Conservation (phyloP, 2,329 filamentous ascomycete species). For the Bipolaris bicolor region DNA sequence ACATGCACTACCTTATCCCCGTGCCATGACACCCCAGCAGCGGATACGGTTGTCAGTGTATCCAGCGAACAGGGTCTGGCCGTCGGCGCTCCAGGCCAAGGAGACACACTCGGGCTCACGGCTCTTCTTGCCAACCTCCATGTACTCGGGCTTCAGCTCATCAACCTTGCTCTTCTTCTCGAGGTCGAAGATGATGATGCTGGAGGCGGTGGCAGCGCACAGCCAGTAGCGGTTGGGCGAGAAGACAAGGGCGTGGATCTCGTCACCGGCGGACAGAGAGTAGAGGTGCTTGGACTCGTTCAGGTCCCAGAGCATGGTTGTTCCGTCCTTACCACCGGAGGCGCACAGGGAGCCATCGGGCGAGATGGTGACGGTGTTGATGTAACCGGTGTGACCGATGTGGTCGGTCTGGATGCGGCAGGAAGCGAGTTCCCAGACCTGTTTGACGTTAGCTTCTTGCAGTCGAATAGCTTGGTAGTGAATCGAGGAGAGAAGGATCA, state of each 20-base stretch:
- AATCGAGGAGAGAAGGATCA: slow-evolving; percentile 15
- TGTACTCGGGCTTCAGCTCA: slow-evolving; percentile 98
- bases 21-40: slow-evolving; percentile 52
- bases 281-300: slow-evolving; percentile 99
- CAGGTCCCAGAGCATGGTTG: slow-evolving; percentile 99
- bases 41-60: slow-evolving; percentile 93
- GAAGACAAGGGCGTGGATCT: slow-evolving; percentile 99
- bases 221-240: slow-evolving; percentile 99
- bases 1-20: slow-evolving; percentile 45
- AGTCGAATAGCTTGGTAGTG: not conserved
- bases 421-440: slow-evolving; percentile 99
- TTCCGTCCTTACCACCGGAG: slow-evolving; percentile 99
- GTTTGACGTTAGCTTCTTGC: slow-evolving; percentile 35
- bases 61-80: slow-evolving; percentile 98
- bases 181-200: slow-evolving; percentile 99
- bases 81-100: slow-evolving; percentile 96
- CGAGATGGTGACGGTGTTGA: slow-evolving; percentile 99
- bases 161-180: slow-evolving; percentile 99
- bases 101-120: slow-evolving; percentile 97
- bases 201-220: slow-evolving; percentile 94
- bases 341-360: slow-evolving; percentile 99
- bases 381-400: slow-evolving; percentile 99
- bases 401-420: slow-evolving; percentile 99
- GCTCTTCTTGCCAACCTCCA: slow-evolving; percentile 97
- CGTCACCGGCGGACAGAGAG: slow-evolving; percentile 98